Base-by-base conservation (phyloP, 2,329 filamentous ascomycete genomes). In the Ceratocystis variospora region DNA sequence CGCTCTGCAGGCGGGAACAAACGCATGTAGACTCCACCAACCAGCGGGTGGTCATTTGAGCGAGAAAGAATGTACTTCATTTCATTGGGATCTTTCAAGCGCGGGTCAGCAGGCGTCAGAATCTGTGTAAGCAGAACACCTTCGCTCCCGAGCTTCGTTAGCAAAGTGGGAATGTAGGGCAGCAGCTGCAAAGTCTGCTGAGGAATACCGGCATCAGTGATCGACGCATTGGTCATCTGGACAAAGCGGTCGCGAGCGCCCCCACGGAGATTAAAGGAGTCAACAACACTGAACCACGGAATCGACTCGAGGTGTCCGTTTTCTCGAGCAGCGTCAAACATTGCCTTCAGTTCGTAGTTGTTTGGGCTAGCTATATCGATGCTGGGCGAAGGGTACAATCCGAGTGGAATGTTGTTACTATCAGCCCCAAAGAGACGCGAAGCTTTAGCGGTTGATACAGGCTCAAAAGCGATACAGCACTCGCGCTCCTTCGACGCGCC, bases 301-400 rank as follows among this genome's bases (percentile, higher is more conserved):
- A 81, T 75, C 5, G 81, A 79, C 28, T 90, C 87, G 3, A 96
- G 84, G 70, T 88, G 84, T 2, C 82, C 85, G 31, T 83, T 79
- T 1, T 82, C 78, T 15, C 82, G 81, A 1, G 92, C 92, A 1
- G 86, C 82, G 3, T 77, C 74, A 74, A 95, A 86, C 84, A 99
- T 91, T 33, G 90, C 84, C 7, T 80, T 79, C 1, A 97, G 81
- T 76, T 99, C 94, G 71, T 89, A 81, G 61, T 81, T 81, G 74
- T 97, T 99, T 0, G 94, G 94, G 0, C 90, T 89, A 1, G 87
- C 83, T 8, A 96, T 80, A 73, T 89, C 83, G 69, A 94, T 78
- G n/a, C 81, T 79, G 7, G 87, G 76, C 22, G 76, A 73, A 1
- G 83, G 90, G 77, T 79, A 93, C 68, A 81, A 75, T 12, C 75